Conservation (phyloP, 257 asterid species). For the Salvia splendens region DNA sequence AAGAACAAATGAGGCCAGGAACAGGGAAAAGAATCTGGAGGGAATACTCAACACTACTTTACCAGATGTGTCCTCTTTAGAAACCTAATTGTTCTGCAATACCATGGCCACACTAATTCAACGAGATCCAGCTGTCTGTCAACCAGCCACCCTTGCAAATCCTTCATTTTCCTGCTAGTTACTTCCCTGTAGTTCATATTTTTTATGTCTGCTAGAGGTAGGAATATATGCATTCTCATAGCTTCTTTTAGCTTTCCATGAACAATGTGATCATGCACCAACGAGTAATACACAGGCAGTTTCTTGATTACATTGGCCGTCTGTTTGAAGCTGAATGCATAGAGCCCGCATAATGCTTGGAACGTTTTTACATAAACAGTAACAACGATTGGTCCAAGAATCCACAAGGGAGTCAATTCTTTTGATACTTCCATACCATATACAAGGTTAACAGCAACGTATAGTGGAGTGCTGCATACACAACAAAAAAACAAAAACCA, state of each 20-base stretch:
- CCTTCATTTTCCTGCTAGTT: conserved; percentile 45
- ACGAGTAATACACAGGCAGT: conserved; percentile 46
- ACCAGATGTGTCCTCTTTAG: conserved; percentile 67
- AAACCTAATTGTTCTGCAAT: conserved; percentile 66
- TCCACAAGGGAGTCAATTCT: conserved; percentile 81
- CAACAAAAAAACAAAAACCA: conserved; percentile 8
- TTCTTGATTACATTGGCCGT: conserved; percentile 51
- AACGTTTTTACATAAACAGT: conserved; percentile 60
- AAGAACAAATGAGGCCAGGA: neutral
- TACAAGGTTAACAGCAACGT: conserved; percentile 51
- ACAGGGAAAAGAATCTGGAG: neutral
- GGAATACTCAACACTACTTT: conserved; percentile 29
- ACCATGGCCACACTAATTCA: conserved; percentile 77
- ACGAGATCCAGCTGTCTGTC: conserved; percentile 68
- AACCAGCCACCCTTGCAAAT: conserved; percentile 43
- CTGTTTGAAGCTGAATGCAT: conserved; percentile 64
- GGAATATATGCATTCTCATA: conserved; percentile 38
- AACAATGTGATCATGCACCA: conserved; percentile 37
- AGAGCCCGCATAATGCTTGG: conserved; percentile 53
- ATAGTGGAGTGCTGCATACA: conserved; percentile 67
- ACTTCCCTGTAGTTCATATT: conserved; percentile 48
- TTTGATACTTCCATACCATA: conserved; percentile 69
- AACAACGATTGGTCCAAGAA: conserved; percentile 70
- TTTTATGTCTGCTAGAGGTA: conserved; percentile 50
- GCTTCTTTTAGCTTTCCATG: conserved; percentile 61